Evolutionary conservation across 306 rosid genomes (phyloP).

Genomic region (Cicer cuneatum): DNA sequence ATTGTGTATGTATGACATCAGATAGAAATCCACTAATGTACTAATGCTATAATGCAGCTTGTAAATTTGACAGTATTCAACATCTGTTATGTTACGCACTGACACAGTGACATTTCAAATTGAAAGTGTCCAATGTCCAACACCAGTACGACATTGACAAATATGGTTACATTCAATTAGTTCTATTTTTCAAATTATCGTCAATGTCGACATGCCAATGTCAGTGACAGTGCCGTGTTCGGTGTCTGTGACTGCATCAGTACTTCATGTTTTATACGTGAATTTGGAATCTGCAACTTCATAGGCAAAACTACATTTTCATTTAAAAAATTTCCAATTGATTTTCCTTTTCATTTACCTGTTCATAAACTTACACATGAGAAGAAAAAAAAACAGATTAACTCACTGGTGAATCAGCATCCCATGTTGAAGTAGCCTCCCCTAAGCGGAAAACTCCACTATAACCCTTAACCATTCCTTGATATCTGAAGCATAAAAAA

Average conservation of each 20-base stretch:
- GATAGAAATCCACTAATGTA: slow-evolving; percentile 6
- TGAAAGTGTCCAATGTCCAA: too few relatives aligned
- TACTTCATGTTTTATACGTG: background rate
- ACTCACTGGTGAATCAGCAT: slow-evolving; percentile 94
- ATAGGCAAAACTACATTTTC: slow-evolving; percentile 20
- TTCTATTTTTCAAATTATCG: too few relatives aligned
- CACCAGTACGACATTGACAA: too few relatives aligned
- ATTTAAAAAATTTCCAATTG: too few relatives aligned
- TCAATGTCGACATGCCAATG: too few relatives aligned
- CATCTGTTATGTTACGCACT: background rate
- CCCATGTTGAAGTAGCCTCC: slow-evolving; percentile 99
- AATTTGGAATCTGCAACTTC: slow-evolving; percentile 15
- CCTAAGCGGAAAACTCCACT: slow-evolving; percentile 96
- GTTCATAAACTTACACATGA: slow-evolving; percentile 24
- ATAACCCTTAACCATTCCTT: slow-evolving; percentile 93
- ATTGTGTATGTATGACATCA: background rate
- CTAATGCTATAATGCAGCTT: slow-evolving; percentile 23
- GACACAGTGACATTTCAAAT: too few relatives aligned
- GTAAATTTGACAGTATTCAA: background rate
- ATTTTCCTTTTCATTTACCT: background rate
- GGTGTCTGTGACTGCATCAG: too few relatives aligned
- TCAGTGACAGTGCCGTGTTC: too few relatives aligned
- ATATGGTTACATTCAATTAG: too few relatives aligned
- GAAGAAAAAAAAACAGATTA: slow-evolving; percentile 27
- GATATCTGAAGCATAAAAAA: slow-evolving; percentile 65